Conservation (phyloP, 768 basidiomycete species). For the Xerocomus brunneocitrinus region DNA sequence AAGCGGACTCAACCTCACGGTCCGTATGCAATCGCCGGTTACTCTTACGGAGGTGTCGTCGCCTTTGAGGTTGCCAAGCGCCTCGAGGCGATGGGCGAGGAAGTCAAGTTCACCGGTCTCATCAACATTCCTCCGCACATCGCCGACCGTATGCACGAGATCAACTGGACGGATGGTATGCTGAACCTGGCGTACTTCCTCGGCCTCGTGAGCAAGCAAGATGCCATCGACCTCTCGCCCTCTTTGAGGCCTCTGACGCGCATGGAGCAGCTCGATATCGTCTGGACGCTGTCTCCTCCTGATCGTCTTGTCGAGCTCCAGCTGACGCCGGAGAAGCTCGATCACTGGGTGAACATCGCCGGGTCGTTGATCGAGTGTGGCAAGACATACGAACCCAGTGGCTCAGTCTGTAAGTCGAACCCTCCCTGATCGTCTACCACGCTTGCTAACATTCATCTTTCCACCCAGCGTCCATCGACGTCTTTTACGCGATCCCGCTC, state of each 20-base stretch:
- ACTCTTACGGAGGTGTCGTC: conserved; percentile 44
- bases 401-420: conserved; percentile 26
- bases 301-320: too few species aligned
- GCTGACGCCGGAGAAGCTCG: neutral
- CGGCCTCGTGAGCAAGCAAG: conserved; percentile 13
- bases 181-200: too few species aligned
- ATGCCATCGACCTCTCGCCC: conserved; percentile 20
- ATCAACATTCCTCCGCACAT: conserved; percentile 43
- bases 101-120: conserved; percentile 38
- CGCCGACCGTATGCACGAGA: conserved; percentile 15
- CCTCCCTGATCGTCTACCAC: neutral
- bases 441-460: neutral
- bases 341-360: conserved; percentile 30
- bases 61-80: conserved; percentile 42
- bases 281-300: conserved; percentile 24
- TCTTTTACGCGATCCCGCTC: conserved; percentile 27
- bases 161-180: too few species aligned
- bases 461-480: conserved; percentile 13
- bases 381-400: conserved; percentile 22
- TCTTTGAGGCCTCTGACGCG: conserved; percentile 20
- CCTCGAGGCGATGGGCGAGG: neutral
- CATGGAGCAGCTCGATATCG: conserved; percentile 24
- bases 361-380: conserved; percentile 30
- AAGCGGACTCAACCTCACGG: conserved; percentile 33
- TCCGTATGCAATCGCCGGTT: conserved; percentile 40